Evolutionary conservation across 768 basidiomycete genomes (phyloP), one percentile per base, ranked within the genome.

Genomic region (Termitomyces sp.): DNA sequence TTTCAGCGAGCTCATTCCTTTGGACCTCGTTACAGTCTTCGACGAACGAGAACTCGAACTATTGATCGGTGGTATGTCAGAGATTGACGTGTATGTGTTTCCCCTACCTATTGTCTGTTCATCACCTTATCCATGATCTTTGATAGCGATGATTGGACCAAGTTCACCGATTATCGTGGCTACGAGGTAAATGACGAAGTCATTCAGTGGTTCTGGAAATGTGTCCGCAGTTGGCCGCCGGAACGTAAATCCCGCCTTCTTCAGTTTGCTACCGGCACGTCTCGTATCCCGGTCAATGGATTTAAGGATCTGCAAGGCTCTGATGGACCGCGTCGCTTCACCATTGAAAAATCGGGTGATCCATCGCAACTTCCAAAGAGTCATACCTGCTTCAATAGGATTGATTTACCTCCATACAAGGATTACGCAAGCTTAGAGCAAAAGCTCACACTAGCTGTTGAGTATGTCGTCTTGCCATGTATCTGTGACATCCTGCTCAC

Each of bases 171-270:
- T 72, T 98, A 98, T 75, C 89, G 96, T 64, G 96, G 94, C 16
- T 96, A 95, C 69, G 92, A 95, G 75, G 86, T 93, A 75, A 91
- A 89, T 67, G 94, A 96, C 69, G 93, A 96, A 68, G 92, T 95
- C 50, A 95, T 99, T 58, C 94, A 98, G 70, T 99, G 97, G 97
- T 99, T 99, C 88, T 99, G 97, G 97, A 94, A 98, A 77, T 95
- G 93, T 67, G 93, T 99, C 48, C 89, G 93, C 65, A 86, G 89
- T 66, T 99, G 97, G 97, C 96, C 97, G 12, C 88, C 96, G 0
- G 97, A 99, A 78, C 89, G 95, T 74, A 99, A 99, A 78, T 95
- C 93, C 14, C 91, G 96, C 35, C 75, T 98, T 54, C 77, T 98
- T 56, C 96, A 98, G 73, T 99, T 99, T 70, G 94, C 95, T 7